Percentiles rank a stretch among this genome's conserved stretches.
phyloP scores from a whole-genome alignment of 1,284 basidiomycete genomes.

The Ganoderma leucocontextum region DNA sequence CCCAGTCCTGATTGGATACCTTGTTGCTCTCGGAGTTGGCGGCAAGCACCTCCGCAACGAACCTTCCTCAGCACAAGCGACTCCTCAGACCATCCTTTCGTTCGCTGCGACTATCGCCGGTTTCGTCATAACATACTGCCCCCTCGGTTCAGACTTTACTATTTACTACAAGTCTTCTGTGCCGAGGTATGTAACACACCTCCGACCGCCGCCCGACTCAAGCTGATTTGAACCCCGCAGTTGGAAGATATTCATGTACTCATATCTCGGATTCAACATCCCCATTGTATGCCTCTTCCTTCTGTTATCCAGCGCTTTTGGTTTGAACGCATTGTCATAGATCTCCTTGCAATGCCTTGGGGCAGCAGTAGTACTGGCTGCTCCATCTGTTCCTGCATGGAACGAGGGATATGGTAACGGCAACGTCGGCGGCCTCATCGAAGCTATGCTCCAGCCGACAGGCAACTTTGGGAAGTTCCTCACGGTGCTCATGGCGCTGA shows the following conservation, averaged over 20 bases:
- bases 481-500: constrained; percentile 83
- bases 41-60: constrained; percentile 67
- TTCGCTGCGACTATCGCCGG: constrained; percentile 79
- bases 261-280: constrained; percentile 78
- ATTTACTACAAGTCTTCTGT: constrained; percentile 68
- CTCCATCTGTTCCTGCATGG: constrained; percentile 75
- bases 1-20: constrained; percentile 79
- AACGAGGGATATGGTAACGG: constrained; percentile 62
- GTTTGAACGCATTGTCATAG: constrained; percentile 38
- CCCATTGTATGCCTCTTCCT: constrained; percentile 60
- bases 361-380: constrained; percentile 71
- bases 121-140: constrained; percentile 74
- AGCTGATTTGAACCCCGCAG: constrained; percentile 42
- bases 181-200: constrained; percentile 53
- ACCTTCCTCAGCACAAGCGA: constrained; percentile 56
- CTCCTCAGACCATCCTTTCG: constrained; percentile 59
- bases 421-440: constrained; percentile 79
- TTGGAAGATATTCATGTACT: constrained; percentile 74
- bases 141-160: constrained; percentile 78
- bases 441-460: constrained; percentile 74
- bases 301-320: background rate
- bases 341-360: constrained; percentile 78
- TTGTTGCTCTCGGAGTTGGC: constrained; percentile 79
- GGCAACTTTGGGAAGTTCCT: constrained; percentile 88
- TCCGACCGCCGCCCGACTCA: background rate